phyloP scores from a whole-genome alignment of 1,139 yeast genomes.

The Pichia sp. region DNA sequence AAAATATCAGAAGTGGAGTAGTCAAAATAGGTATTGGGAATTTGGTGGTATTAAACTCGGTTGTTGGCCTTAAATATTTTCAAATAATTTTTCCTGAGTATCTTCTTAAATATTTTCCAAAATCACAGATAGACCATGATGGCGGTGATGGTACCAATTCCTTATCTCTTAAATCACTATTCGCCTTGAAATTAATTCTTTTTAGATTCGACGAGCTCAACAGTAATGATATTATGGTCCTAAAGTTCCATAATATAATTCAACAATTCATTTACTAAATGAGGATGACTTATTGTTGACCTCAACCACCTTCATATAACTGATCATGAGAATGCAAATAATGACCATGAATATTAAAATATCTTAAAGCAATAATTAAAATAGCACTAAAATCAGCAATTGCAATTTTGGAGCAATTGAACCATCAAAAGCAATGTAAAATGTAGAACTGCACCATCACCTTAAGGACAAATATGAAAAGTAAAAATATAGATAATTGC shows the following conservation, averaged over 20 bases:
- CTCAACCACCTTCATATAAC: conserved; percentile 82
- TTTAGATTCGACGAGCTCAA: no score
- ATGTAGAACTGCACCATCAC: conserved; percentile 88
- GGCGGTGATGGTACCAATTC: no score
- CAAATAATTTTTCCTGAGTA: no score
- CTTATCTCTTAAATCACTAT: no score
- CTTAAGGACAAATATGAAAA: conserved; percentile 77
- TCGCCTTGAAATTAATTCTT: no score
- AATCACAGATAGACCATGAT: no score
- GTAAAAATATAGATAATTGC: conserved; percentile 56
- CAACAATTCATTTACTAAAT: conserved; percentile 78
- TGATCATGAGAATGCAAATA: conserved; percentile 90
- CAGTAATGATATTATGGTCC: conserved; percentile 31
- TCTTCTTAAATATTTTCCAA: no score
- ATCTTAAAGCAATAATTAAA: conserved; percentile 73
- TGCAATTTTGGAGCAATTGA: conserved; percentile 62
- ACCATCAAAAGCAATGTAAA: conserved; percentile 71
- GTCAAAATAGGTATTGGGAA: no score
- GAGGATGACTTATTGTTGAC: conserved; percentile 97
- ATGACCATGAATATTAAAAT: conserved; percentile 82
- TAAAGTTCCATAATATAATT: conserved; percentile 52
- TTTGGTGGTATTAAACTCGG: no score
- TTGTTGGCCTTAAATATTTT: no score
- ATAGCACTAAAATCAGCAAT: conserved; percentile 84
- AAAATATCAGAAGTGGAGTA: no score